Evolutionary conservation across 1,284 basidiomycete genomes (phyloP), one percentile per base, ranked within the genome.

Genomic region (Mixia osmundae): DNA sequence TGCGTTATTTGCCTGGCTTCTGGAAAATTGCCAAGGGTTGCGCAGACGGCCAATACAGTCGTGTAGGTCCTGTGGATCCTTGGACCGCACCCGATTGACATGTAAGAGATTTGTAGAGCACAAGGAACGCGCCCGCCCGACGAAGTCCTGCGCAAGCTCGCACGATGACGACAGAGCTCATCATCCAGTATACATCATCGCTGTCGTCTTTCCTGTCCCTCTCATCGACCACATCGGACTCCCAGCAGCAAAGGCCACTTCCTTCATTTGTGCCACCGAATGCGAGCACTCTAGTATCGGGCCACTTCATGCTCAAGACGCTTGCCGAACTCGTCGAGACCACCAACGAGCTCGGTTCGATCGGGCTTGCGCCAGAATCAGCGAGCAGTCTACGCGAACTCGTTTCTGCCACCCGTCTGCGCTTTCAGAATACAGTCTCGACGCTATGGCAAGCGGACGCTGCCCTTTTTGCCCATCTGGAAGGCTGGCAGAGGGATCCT

Each of bases 11-110:
- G 30, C 83, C 87, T 3, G 80, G 69, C 47, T 95, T 94, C 57
- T 94, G 85, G 83, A 73, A 73, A 47, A 78, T 99, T 29, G 75
- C 78, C 1, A 80, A 72, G 55, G 71, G 69, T 11, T 89, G 87
- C 54, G 71, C 85, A 56, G 83, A 91, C 30, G 87, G 85, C 3
- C 79, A 76, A 54, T 83, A 77, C 54, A 74, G 72, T 54, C 78
- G 73, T 64, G 80, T 80, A 40, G 42, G 55, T 51, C 14, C 18
- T 11, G n/a, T 4, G 4, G 15, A 9, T 9, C 24, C 20, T 21
- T 19, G 11, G 11, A 9, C 33, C 10, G 19, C 15, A 23, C 19
- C 16, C 7, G 18, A n/a, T n/a, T n/a, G 21, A 30, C 23, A 14
- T 10, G 30, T 3, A 32, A 27, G 16, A 18, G 26, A 4, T 14